Evolutionary conservation across 768 basidiomycete species (phyloP).

Genomic region (Candolleomyces aberdarensis): DNA sequence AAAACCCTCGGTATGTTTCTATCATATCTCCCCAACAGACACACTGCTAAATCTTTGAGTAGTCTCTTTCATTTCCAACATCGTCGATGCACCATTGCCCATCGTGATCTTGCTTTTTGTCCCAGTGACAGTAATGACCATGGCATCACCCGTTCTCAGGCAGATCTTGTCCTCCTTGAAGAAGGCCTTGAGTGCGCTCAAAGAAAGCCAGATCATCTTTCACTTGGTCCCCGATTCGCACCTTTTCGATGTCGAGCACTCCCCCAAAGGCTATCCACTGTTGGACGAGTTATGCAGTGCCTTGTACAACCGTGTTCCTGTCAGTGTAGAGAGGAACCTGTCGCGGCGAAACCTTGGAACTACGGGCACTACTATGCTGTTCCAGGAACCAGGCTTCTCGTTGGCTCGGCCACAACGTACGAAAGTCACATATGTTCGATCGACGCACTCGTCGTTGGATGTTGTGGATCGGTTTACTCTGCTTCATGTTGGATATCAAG

Average conservation of each 20-base stretch:
- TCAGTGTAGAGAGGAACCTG: slow-evolving; percentile 58
- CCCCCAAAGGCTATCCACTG: slow-evolving; percentile 37
- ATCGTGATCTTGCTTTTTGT: slow-evolving; percentile 69
- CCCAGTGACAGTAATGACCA: slow-evolving; percentile 56
- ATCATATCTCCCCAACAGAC: background rate
- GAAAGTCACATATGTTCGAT: slow-evolving; percentile 36
- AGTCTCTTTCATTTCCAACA: slow-evolving; percentile 50
- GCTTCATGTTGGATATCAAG: slow-evolving; percentile 72
- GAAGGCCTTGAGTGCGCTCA: slow-evolving; percentile 46
- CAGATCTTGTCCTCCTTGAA: slow-evolving; percentile 64
- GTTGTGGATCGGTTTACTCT: slow-evolving; percentile 49
- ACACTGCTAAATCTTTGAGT: slow-evolving; percentile 5
- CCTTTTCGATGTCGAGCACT: slow-evolving; percentile 42
- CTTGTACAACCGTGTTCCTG: slow-evolving; percentile 69
- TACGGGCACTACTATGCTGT: slow-evolving; percentile 14
- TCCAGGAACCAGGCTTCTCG: slow-evolving; percentile 65
- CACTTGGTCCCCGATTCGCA: slow-evolving; percentile 75
- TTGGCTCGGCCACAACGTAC: slow-evolving; percentile 46
- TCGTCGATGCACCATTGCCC: slow-evolving; percentile 36
- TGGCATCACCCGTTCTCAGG: slow-evolving; percentile 65
- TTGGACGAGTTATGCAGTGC: slow-evolving; percentile 54
- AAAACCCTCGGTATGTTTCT: slow-evolving; percentile 55
- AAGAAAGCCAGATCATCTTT: slow-evolving; percentile 55
- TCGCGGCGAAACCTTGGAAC: slow-evolving; percentile 47
- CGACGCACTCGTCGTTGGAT: slow-evolving; percentile 36